phyloP scores from a whole-genome alignment of 225 moss, liverwort and hornwort genomes.

The Sphagnum tenellum region DNA sequence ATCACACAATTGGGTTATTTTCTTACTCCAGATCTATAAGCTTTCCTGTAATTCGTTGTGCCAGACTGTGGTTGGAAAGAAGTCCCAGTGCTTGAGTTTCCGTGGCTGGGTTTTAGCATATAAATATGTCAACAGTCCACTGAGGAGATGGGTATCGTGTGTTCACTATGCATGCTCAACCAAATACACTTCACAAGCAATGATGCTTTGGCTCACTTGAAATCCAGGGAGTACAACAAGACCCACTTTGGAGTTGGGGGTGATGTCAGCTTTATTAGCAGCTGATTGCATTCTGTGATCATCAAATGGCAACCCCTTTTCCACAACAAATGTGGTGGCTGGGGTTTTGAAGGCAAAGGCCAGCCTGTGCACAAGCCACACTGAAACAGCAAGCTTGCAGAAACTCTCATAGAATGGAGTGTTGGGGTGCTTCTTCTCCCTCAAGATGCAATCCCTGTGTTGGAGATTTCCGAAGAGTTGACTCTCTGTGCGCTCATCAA shows the following conservation, averaged over 20 bases:
- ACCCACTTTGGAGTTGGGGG: slow-evolving; percentile 9
- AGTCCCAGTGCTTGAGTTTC: too few relatives aligned
- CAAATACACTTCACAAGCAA: slow-evolving; percentile 17
- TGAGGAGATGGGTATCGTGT: too few relatives aligned
- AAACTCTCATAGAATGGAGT: slow-evolving; percentile 12
- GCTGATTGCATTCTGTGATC: slow-evolving; percentile 8
- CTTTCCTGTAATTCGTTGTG: too few relatives aligned
- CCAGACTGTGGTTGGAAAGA: too few relatives aligned
- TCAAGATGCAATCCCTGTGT: neutral
- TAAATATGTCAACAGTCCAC: too few relatives aligned
- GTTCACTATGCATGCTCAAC: too few relatives aligned
- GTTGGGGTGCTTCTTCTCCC: neutral
- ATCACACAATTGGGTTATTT: too few relatives aligned
- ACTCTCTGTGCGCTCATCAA: neutral
- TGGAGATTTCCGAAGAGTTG: neutral
- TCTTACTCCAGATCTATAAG: too few relatives aligned
- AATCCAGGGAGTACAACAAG: slow-evolving; percentile 16
- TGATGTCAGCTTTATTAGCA: slow-evolving; percentile 11
- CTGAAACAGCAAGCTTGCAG: slow-evolving; percentile 18
- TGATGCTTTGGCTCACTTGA: slow-evolving; percentile 8
- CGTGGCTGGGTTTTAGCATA: too few relatives aligned
- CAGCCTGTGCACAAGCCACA: slow-evolving; percentile 18
- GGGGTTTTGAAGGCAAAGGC: slow-evolving; percentile 11
- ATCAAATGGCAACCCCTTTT: slow-evolving; percentile 3
- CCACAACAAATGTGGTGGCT: neutral